Evolutionary conservation across 2,329 filamentous ascomycete species (phyloP), one percentile per base, ranked within the genome.

Genomic region (Claviceps cyperi): DNA sequence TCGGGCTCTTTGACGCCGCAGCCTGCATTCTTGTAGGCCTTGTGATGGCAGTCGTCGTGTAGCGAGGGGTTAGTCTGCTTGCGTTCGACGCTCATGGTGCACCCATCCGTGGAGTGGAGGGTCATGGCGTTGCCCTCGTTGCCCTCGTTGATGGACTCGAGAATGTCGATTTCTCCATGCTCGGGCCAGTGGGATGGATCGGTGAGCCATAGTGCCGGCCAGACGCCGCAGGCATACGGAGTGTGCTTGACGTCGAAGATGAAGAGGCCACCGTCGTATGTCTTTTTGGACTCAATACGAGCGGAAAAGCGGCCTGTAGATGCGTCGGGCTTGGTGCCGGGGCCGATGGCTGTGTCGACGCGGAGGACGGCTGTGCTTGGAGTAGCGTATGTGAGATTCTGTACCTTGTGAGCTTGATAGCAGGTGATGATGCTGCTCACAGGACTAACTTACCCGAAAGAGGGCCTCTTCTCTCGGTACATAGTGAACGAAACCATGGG

Each of bases 171-270:
- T 62, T 84, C 81, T 52, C 81, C 81, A 54, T 83, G 71, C 5
- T 61, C 56, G 3, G 82, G 81, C 81, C 81, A 82, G 64, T 80
- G 73, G 56, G 60, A 64, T 1, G 70, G 66, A 60, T 85, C 81
- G 0, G 72, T 70, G 6, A 85, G 68, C 82, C 82, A 85, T 11
- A 86, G 70, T 0, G 82, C 74, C 2, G 79, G 78, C 81, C 78
- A 84, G 21, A 74, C 78, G 3, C 72, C 78, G 58, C 80, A 84
- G 41, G 78, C 80, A 57, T 71, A 76, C 0, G 80, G 81, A 0
- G 76, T 76, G 63, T 83, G 80, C 53, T 74, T 70, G 55, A 84
- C 69, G 58, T 84, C 79, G 57, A 84, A 84, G 57, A 84, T 67
- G 64, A 83, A 84, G n/a, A 84, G 73, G 0, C 80, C 81, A n/a